phyloP scores from a whole-genome alignment of 768 basidiomycete species.

The Heimioporus sp. region DNA sequence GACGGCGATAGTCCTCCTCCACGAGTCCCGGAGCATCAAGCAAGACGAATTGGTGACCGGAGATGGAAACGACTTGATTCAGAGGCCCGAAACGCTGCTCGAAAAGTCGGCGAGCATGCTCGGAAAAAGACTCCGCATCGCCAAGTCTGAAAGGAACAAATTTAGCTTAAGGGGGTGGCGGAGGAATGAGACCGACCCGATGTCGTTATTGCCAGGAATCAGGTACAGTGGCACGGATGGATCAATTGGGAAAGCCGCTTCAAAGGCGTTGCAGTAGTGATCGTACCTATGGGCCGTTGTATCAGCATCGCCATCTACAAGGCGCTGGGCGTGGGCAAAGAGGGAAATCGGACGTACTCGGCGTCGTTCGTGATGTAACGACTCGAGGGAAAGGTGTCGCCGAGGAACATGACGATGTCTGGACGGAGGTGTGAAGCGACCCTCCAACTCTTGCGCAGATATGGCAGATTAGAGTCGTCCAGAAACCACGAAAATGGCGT shows the following conservation, averaged over 20 bases:
- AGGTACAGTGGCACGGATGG: constrained; percentile 46
- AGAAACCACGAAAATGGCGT: constrained; percentile 38
- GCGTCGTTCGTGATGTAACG: constrained; percentile 47
- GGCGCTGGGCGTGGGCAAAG: constrained; percentile 7
- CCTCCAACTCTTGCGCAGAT: constrained; percentile 70
- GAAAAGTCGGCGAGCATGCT: constrained; percentile 58
- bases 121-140: constrained; percentile 46
- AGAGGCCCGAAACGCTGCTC: constrained; percentile 62
- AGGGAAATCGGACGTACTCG: constrained; percentile 50
- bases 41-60: constrained; percentile 70
- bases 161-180: not conserved
- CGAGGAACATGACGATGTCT: constrained; percentile 69
- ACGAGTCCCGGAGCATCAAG: constrained; percentile 78
- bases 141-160: constrained; percentile 45
- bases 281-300: constrained; percentile 49
- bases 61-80: constrained; percentile 58
- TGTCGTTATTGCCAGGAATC: constrained; percentile 81
- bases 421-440: constrained; percentile 56
- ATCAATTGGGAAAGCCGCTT: constrained; percentile 52
- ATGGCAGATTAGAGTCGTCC: constrained; percentile 49
- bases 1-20: constrained; percentile 75
- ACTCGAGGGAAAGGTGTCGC: constrained; percentile 73
- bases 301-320: not conserved
- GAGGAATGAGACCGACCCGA: constrained; percentile 46
- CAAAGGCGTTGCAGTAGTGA: constrained; percentile 57